These are phyloP conservation scores for Chaetomium sp. DNA, from an alignment of 2,329 filamentous ascomycete genomes.

Conservation along the genomic window DNA sequence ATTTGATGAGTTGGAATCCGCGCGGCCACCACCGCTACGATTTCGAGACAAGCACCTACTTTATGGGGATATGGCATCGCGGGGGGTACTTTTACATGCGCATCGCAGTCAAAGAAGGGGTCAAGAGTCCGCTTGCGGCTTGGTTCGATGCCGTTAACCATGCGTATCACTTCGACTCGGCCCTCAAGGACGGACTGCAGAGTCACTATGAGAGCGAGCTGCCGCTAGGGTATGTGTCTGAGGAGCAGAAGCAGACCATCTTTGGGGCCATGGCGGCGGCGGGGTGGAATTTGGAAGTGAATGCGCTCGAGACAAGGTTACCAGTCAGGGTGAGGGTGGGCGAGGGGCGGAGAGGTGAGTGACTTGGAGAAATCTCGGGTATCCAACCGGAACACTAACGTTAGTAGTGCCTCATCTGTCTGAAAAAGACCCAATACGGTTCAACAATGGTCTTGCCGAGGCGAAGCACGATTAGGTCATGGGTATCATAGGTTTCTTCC, in stretches of 20 bases:
- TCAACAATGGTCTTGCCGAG: constrained; percentile 15
- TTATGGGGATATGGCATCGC: constrained; percentile 50
- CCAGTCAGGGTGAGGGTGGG: constrained; percentile 37
- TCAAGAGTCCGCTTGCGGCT: constrained; percentile 31
- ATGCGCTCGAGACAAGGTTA: constrained; percentile 59
- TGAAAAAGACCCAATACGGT: constrained; percentile 22
- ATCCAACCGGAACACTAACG: not conserved
- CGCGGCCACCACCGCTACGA: constrained; percentile 31
- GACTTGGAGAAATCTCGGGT: not conserved
- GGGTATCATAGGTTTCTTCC: not conserved
- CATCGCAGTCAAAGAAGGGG: constrained; percentile 52
- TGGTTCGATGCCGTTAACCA: constrained; percentile 40
- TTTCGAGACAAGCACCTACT: constrained; percentile 45
- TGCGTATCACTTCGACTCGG: constrained; percentile 32
- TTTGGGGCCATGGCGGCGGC: constrained; percentile 33
- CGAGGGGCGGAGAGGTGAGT: constrained; percentile 26
- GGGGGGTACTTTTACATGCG: constrained; percentile 46
- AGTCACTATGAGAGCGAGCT: constrained; percentile 33
- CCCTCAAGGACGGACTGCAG: constrained; percentile 31
- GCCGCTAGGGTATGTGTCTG: constrained; percentile 39
- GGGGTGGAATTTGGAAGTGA: constrained; percentile 62
- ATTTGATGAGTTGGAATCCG: constrained; percentile 29
- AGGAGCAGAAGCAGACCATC: constrained; percentile 29
- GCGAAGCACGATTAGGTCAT: constrained; percentile 20
- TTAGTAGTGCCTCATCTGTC: constrained; percentile 7